Percentiles rank a stretch among this genome's conserved stretches.
Conservation (phyloP, 495 filamentous ascomycete species). For the Articulospora tetracladia region DNA sequence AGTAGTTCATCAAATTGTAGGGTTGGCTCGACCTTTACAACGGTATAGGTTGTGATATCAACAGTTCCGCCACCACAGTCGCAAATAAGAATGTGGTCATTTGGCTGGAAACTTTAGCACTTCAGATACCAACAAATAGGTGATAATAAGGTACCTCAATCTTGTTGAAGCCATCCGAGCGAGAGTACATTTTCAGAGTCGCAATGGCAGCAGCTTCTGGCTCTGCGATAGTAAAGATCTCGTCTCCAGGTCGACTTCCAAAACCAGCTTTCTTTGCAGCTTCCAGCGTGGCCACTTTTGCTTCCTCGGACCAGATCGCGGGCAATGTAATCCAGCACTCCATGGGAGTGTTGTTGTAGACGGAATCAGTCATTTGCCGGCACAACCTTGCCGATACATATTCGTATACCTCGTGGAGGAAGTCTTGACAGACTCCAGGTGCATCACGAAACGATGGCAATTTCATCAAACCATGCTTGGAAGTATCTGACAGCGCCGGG, state of each 20-base stretch:
- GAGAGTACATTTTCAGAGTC: slow-evolving; percentile 6
- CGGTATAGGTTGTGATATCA: slow-evolving; percentile 19
- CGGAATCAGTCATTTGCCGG: slow-evolving; percentile 1
- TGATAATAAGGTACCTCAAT: slow-evolving; percentile 6
- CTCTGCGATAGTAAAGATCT: slow-evolving; percentile 22
- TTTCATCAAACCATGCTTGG: too few species aligned
- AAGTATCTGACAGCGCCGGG: too few species aligned
- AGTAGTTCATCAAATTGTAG: slow-evolving; percentile 12
- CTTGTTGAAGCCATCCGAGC: neutral
- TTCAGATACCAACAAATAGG: neutral
- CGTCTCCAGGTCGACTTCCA: slow-evolving; percentile 15
- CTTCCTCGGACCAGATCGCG: slow-evolving; percentile 33
- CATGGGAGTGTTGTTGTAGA: slow-evolving; percentile 23
- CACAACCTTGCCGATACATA: neutral
- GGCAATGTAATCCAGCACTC: slow-evolving; percentile 33
- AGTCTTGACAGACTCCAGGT: slow-evolving; percentile 12
- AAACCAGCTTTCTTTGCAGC: slow-evolving; percentile 31
- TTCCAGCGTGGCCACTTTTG: slow-evolving; percentile 26
- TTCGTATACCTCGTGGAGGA: slow-evolving; percentile 9
- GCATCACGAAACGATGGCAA: slow-evolving; percentile 1
- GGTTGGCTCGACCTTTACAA: slow-evolving; percentile 7
- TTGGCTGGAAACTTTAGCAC: slow-evolving; percentile 2
- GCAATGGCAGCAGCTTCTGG: slow-evolving; percentile 30
- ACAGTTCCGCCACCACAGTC: slow-evolving; percentile 22
- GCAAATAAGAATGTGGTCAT: slow-evolving; percentile 18